phyloP scores from a whole-genome alignment of 345 rosid species.

The Capsella bursapastoris region DNA sequence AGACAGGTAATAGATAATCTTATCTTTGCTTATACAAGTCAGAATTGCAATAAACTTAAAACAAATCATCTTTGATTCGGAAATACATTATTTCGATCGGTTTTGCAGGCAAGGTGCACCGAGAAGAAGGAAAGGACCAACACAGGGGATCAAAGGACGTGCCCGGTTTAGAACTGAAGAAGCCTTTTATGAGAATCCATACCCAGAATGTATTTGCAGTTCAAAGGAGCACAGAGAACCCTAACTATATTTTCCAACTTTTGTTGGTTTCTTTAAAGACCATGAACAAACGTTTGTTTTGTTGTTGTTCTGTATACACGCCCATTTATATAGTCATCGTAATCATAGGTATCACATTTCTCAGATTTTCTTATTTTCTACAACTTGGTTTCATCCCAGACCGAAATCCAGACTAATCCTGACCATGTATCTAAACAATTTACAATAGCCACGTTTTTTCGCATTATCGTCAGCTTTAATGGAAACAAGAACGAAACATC shows the following conservation, averaged over 20 bases:
- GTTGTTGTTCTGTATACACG: constrained; percentile 11
- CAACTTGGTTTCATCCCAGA: too few relatives aligned
- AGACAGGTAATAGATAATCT: constrained; percentile 54
- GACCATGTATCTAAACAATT: background rate
- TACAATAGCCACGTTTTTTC: background rate
- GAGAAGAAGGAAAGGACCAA: constrained; percentile 68
- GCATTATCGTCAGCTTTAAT: background rate
- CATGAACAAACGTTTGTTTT: too few relatives aligned
- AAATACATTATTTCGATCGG: background rate
- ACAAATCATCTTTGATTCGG: background rate
- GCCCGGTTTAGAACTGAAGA: constrained; percentile 86
- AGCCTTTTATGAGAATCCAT: constrained; percentile 90
- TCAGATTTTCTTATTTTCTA: too few relatives aligned
- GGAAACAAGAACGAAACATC: constrained; percentile 1
- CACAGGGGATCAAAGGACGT: constrained; percentile 76
- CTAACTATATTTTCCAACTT: background rate
- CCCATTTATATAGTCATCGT: background rate
- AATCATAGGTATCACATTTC: background rate
- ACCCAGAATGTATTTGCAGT: constrained; percentile 82
- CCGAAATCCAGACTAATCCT: too few relatives aligned
- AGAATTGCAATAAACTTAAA: background rate
- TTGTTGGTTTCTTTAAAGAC: background rate
- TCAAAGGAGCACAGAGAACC: constrained; percentile 44
- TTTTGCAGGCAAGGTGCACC: constrained; percentile 84
- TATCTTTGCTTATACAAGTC: background rate